phyloP scores from a whole-genome alignment of 2,329 filamentous ascomycete genomes.

The Colletotrichum agaves region DNA sequence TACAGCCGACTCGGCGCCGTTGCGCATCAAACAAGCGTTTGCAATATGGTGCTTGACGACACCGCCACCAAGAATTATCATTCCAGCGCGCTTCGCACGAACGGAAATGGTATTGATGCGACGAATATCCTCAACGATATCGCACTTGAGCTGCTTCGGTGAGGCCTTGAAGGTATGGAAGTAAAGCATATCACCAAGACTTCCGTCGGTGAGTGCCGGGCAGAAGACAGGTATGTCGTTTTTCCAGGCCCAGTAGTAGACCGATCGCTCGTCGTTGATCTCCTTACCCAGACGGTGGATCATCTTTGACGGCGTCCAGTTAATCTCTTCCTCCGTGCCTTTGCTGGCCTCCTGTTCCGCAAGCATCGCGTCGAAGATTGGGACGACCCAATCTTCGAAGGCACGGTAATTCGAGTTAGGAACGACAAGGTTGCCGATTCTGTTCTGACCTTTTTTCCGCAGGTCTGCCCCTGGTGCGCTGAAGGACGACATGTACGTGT shows the following conservation, averaged over 20 bases:
- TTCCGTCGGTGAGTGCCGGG: constrained; percentile 93
- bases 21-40: constrained; percentile 97
- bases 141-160: constrained; percentile 82
- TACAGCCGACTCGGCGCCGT: constrained; percentile 95
- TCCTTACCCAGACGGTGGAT: constrained; percentile 91
- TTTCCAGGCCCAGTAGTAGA: constrained; percentile 98
- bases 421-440: constrained; percentile 94
- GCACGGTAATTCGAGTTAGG: constrained; percentile 97
- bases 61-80: constrained; percentile 95
- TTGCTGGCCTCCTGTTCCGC: constrained; percentile 89
- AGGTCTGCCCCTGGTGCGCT: constrained; percentile 79
- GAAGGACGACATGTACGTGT: constrained; percentile 93
- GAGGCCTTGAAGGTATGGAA: constrained; percentile 96
- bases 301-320: constrained; percentile 95
- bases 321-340: constrained; percentile 71
- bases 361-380: constrained; percentile 93
- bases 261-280: constrained; percentile 90
- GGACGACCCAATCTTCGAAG: constrained; percentile 97
- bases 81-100: constrained; percentile 86
- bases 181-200: constrained; percentile 96
- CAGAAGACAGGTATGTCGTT: constrained; percentile 98
- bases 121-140: constrained; percentile 94
- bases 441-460: constrained; percentile 87
- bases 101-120: constrained; percentile 93
- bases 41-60: constrained; percentile 99